These are phyloP conservation scores for Rhizopogon rudus DNA, from an alignment of 768 basidiomycete species.

Conservation along the genomic window DNA sequence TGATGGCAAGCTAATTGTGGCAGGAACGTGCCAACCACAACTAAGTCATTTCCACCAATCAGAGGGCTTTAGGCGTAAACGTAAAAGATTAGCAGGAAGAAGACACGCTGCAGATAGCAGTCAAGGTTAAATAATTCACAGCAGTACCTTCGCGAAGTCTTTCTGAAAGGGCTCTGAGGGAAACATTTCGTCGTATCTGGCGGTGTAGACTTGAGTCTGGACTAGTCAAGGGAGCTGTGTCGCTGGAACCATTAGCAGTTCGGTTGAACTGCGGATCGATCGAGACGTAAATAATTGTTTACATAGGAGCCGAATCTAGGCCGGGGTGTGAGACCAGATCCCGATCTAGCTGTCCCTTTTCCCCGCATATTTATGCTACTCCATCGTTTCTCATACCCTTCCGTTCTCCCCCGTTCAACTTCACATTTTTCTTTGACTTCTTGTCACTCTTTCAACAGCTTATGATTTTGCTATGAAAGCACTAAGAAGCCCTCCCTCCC, in stretches of 20 bases:
- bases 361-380: conserved; percentile 9
- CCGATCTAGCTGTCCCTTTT: not conserved
- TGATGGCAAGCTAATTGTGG: not conserved
- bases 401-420: too few relatives aligned
- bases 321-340: conserved; percentile 3
- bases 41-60: not conserved
- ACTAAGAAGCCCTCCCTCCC: not conserved
- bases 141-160: not conserved
- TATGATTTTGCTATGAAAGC: conserved; percentile 8
- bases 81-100: not conserved
- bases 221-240: too few relatives aligned
- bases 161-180: not conserved
- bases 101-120: not conserved
- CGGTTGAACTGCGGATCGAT: too few relatives aligned
- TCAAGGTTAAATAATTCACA: not conserved
- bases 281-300: too few relatives aligned
- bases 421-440: not conserved
- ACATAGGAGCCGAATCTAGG: too few relatives aligned
- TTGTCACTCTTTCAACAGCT: not conserved
- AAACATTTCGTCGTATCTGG: not conserved
- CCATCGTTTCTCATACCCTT: too few relatives aligned
- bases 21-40: not conserved
- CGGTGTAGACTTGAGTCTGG: too few relatives aligned
- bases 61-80: not conserved
- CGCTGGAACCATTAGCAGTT: too few relatives aligned